Base-by-base conservation (phyloP, 2,329 filamentous ascomycete species). In the Monosporascus cannonballus region DNA sequence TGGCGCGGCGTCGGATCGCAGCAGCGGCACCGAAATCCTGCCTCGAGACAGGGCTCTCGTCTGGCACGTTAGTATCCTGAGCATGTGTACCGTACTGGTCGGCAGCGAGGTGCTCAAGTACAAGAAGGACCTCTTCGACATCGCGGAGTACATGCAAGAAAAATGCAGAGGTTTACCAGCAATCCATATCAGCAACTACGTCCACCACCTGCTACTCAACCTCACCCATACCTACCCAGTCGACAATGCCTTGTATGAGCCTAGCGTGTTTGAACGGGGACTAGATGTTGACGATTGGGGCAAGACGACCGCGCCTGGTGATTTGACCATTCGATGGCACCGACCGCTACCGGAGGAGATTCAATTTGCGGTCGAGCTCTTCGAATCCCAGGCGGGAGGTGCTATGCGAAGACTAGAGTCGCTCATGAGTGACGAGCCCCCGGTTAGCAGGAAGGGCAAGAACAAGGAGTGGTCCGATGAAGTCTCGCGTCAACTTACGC, bases 391-490 rank as follows among this genome's bases (percentile, higher is more conserved):
- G 69, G 86, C 88, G 6, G 83, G 83, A 52, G 85, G 83, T 41
- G 92, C 93, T 2, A 80, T 93, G 55, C 76, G 85, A 53, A 84
- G 90, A 56, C 73, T 99, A 14, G 81, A 83, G 56, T 81, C 86
- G 7, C 78, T 99, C n/a, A 95, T 90, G 65, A 86, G 89, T 56
- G 85, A 90, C 46, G 81, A 87, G 37, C 87, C 91, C 1, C 86
- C 85, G 2, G 86, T 97, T 50, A 95, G 91, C 69, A 83, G 93
- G 52, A 93, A 92, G 60, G 94, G 94, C 38, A 96, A 93, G 68
- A 95, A 96, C 61, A 99, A 97, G 71, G 93, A 96, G 63, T 99
- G 94, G 94, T 96, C 93, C 0, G 94, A 99, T 67, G 95, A 99
- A 68, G 87, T 97, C 27, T 93, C 91, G 2, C 79, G 94, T 51